phyloP scores from a whole-genome alignment of 306 rosid species.

The Coriaria nepalensis region DNA sequence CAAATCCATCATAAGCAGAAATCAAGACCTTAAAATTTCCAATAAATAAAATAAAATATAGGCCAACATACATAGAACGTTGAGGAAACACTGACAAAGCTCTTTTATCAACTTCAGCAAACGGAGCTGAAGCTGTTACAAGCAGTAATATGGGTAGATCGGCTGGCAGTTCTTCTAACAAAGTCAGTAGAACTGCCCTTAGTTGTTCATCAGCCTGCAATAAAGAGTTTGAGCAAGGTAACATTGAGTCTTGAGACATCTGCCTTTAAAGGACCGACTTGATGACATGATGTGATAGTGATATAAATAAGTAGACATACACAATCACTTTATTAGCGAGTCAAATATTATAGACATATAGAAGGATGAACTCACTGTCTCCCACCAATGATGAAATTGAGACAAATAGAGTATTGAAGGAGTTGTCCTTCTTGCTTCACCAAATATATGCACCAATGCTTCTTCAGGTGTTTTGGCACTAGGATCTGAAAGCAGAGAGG shows the following conservation, averaged over 20 bases:
- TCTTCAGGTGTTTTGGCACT: slow-evolving; percentile 99
- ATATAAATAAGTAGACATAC: not conserved
- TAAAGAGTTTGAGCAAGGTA: slow-evolving; percentile 6
- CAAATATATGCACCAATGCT: slow-evolving; percentile 90
- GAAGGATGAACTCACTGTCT: slow-evolving; percentile 55
- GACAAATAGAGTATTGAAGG: slow-evolving; percentile 91
- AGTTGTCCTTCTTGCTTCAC: slow-evolving; percentile 93
- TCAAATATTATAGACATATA: slow-evolving; percentile 1
- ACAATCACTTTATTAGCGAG: slow-evolving; percentile 14
- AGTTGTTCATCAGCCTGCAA: slow-evolving; percentile 92
- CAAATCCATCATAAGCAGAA: slow-evolving; percentile 1
- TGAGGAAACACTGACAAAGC: slow-evolving; percentile 54
- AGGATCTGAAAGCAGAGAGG: slow-evolving; percentile 90
- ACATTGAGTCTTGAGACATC: no score
- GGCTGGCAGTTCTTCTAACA: slow-evolving; percentile 82
- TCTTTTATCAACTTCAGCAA: slow-evolving; percentile 57
- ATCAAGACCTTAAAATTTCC: not conserved
- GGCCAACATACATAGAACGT: slow-evolving; percentile 49
- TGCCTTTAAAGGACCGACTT: no score
- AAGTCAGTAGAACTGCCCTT: slow-evolving; percentile 78
- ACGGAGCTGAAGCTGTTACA: slow-evolving; percentile 53
- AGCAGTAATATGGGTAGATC: slow-evolving; percentile 74
- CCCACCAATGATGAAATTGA: slow-evolving; percentile 96
- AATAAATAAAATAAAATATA: slow-evolving; percentile 7
- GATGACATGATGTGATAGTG: no score